These are phyloP conservation scores for Amylostereum chailletii DNA, from an alignment of 1,284 basidiomycete species.

Conservation along the genomic window DNA sequence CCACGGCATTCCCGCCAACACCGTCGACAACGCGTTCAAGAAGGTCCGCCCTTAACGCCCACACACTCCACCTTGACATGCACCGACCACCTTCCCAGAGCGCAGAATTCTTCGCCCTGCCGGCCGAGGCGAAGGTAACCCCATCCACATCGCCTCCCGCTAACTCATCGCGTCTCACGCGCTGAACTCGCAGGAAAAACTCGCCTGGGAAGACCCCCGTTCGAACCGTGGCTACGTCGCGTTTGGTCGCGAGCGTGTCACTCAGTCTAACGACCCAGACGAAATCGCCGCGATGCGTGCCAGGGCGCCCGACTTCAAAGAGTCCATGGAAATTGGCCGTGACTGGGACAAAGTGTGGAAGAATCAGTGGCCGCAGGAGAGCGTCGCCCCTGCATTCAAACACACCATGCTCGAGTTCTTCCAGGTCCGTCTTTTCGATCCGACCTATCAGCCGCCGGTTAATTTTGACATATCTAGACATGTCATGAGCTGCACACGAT, in stretches of 20 bases:
- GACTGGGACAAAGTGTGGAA: constrained; percentile 70
- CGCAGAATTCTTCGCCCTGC: constrained; percentile 63
- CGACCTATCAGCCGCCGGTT: neutral
- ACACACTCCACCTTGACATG: neutral
- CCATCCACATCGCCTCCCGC: neutral
- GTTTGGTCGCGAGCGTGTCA: constrained; percentile 74
- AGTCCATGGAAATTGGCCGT: constrained; percentile 79
- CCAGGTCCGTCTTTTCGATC: constrained; percentile 28
- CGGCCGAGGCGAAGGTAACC: constrained; percentile 51
- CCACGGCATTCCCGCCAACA: constrained; percentile 52
- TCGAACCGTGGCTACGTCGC: constrained; percentile 78
- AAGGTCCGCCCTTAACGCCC: constrained; percentile 35
- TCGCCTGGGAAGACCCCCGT: constrained; percentile 76
- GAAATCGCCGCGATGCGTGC: constrained; percentile 69
- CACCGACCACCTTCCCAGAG: constrained; percentile 35
- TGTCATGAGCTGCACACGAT: constrained; percentile 69
- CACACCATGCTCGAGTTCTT: constrained; percentile 68
- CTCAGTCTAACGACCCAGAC: constrained; percentile 58
- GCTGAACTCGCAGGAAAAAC: constrained; percentile 30
- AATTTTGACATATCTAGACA: constrained; percentile 28
- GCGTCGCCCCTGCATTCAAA: constrained; percentile 59
- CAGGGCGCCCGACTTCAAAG: constrained; percentile 73
- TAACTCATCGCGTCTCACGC: neutral
- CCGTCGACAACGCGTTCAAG: constrained; percentile 47
- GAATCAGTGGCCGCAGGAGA: constrained; percentile 72